Conservation (phyloP, 495 filamentous ascomycete genomes). For the Astrocystis sublimbata region DNA sequence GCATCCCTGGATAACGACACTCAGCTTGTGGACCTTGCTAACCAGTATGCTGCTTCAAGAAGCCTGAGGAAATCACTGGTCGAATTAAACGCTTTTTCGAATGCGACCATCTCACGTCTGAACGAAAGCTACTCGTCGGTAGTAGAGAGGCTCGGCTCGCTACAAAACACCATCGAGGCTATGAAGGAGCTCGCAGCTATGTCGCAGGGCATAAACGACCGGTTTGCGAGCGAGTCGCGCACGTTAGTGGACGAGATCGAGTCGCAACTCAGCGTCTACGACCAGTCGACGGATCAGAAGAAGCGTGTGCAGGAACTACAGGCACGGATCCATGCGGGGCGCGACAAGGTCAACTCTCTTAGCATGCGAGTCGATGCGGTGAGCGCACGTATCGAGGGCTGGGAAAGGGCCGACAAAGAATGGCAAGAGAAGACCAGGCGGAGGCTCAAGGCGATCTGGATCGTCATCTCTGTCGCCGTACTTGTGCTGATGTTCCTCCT, state of each 20-base stretch:
- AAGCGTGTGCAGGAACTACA: constrained; percentile 66
- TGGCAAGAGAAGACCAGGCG: constrained; percentile 69
- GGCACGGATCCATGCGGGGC: constrained; percentile 62
- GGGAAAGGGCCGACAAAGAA: constrained; percentile 70
- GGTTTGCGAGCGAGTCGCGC: constrained; percentile 63
- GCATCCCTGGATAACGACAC: background rate
- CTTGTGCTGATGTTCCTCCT: constrained; percentile 49
- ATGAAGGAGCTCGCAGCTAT: constrained; percentile 70
- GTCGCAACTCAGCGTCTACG: constrained; percentile 65
- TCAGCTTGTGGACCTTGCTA: constrained; percentile 11
- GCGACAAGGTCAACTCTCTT: constrained; percentile 63
- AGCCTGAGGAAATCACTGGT: constrained; percentile 44
- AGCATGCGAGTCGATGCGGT: constrained; percentile 67
- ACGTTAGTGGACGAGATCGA: constrained; percentile 62
- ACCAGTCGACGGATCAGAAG: constrained; percentile 70
- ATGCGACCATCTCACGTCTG: constrained; percentile 67
- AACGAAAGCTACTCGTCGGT: constrained; percentile 86
- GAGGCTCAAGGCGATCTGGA: constrained; percentile 64
- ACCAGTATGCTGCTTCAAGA: constrained; percentile 32
- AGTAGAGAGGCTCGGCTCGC: constrained; percentile 69
- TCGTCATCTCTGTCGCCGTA: constrained; percentile 47
- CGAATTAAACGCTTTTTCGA: constrained; percentile 47
- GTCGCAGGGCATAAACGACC: constrained; percentile 58
- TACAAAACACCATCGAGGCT: constrained; percentile 66
- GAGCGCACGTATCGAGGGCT: constrained; percentile 63